Percentiles rank a stretch among this genome's conserved stretches.
phyloP scores from a whole-genome alignment of 2,329 filamentous ascomycete species.

The Exophiala oligosperma region DNA sequence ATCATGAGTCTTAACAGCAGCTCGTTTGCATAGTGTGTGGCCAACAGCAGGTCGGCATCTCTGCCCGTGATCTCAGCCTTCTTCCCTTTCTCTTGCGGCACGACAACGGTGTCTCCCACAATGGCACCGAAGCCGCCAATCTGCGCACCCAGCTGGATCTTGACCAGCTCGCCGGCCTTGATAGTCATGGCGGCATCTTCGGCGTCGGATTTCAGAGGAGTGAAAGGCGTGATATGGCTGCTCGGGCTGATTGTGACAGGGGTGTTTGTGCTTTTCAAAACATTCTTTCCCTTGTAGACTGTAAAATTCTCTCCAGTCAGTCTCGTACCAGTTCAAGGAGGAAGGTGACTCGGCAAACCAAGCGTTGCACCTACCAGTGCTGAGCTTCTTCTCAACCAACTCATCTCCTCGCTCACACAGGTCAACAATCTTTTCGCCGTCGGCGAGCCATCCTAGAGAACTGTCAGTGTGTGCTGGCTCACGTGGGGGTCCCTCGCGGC shows the following conservation, averaged over 20 bases:
- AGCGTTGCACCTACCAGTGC: conserved; percentile 44
- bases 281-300: conserved; percentile 98
- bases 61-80: conserved; percentile 70
- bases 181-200: conserved; percentile 78
- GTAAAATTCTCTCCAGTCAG: conserved; percentile 39
- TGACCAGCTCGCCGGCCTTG: conserved; percentile 83
- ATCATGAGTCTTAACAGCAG: conserved; percentile 87
- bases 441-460: conserved; percentile 63
- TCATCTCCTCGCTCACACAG: conserved; percentile 96
- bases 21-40: conserved; percentile 95
- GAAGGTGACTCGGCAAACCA: neutral
- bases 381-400: conserved; percentile 87
- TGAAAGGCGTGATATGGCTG: conserved; percentile 95
- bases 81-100: conserved; percentile 61
- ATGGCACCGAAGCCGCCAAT: conserved; percentile 97
- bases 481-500: conserved; percentile 11
- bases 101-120: conserved; percentile 87
- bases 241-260: conserved; percentile 86
- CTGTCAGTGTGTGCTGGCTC: conserved; percentile 8
- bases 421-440: conserved; percentile 88
- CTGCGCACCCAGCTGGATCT: conserved; percentile 98
- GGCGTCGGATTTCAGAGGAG: conserved; percentile 81
- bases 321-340: neutral
- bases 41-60: conserved; percentile 82
- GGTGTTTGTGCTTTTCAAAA: conserved; percentile 69